phyloP scores from a whole-genome alignment of 441 rosid species.

The Populus trichocarpa region DNA sequence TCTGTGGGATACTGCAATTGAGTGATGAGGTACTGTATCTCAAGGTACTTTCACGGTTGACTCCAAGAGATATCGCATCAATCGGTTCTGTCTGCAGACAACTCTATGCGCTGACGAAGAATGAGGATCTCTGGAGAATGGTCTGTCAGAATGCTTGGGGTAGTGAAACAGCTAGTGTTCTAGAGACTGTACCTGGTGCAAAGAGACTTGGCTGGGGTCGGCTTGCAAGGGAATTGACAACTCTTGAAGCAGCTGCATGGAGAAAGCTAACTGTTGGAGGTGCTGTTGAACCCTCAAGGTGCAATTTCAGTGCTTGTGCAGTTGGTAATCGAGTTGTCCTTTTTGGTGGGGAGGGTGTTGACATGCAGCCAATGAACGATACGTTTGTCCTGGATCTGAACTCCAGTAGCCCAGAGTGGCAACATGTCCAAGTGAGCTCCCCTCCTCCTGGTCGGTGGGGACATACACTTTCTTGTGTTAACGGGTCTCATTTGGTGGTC shows the following conservation, averaged over 20 bases:
- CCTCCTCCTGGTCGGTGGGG: conserved; percentile 99
- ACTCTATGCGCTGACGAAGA: conserved; percentile 67
- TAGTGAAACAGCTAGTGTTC: conserved; percentile 74
- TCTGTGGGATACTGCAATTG: conserved; percentile 69
- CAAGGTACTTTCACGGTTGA: conserved; percentile 68
- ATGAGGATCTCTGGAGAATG: conserved; percentile 93
- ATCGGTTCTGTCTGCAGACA: conserved; percentile 69
- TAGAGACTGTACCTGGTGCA: conserved; percentile 88
- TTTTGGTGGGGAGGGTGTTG: conserved; percentile 93
- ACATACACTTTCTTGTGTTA: conserved; percentile 86
- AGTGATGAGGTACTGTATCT: conserved; percentile 85
- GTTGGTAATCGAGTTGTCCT: conserved; percentile 95
- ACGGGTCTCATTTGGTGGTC: conserved; percentile 84
- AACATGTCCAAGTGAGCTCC: conserved; percentile 85
- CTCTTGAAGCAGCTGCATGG: conserved; percentile 95
- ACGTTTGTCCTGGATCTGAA: conserved; percentile 88
- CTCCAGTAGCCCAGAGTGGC: conserved; percentile 84
- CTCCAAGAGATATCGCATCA: conserved; percentile 91
- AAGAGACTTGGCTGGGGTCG: conserved; percentile 88
- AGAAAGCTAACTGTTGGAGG: conserved; percentile 93
- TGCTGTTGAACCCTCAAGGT: conserved; percentile 86
- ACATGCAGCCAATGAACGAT: conserved; percentile 99
- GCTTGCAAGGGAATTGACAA: conserved; percentile 86
- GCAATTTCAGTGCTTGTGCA: conserved; percentile 96
- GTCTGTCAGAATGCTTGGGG: conserved; percentile 99